Evolutionary conservation across 106 monocot genomes (phyloP), one percentile per base, ranked within the genome.

Genomic region (Platanthera zijinensis): DNA sequence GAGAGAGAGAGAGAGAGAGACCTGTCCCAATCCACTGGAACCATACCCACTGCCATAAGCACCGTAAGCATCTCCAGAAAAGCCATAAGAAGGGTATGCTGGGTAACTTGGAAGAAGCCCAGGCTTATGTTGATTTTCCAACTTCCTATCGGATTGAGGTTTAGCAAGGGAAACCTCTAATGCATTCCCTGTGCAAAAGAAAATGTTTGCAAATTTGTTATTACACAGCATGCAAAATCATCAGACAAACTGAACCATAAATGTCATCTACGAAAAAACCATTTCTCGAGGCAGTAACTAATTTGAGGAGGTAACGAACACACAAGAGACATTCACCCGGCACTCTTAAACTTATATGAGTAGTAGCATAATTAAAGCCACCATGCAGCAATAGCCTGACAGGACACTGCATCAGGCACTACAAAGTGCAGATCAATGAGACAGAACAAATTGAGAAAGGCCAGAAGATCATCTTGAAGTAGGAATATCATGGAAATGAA

Each of bases 141-240:
- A 46, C 79, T 85, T 97, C 80, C 81, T 91, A 17, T 93, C 97
- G 12, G 83, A 56, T 71, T 87, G 91, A 72, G 97, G 91, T 52
- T 94, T 97, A 67, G 97, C 97, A 72, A 97, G 87, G 17, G 86
- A 85, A 10, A 81, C 97, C 75, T 97, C 97, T 62, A 97, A 15
- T 69, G 76, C 80, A 80, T 96, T 85, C 3, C 96, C 96, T 96
- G 84, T 74, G 47, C 53, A 74, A 48, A 78, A 64, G 52, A 21
- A 13, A 72, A 48, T 71, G 6, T 52, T 10, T 8, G 39, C 32
- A 52, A 71, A 71, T n/a, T 6, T 1, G 59, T 61, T 19, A 21
- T 57, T 15, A 61, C 59, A 5, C 18, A 21, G 59, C 8, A 21
- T 18, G 21, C 19, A 61, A 22, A 61, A 18, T 61, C 0, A 61